These are phyloP conservation scores for Dovyalis caffra DNA, from an alignment of 345 rosid genomes.

Conservation along the genomic window DNA sequence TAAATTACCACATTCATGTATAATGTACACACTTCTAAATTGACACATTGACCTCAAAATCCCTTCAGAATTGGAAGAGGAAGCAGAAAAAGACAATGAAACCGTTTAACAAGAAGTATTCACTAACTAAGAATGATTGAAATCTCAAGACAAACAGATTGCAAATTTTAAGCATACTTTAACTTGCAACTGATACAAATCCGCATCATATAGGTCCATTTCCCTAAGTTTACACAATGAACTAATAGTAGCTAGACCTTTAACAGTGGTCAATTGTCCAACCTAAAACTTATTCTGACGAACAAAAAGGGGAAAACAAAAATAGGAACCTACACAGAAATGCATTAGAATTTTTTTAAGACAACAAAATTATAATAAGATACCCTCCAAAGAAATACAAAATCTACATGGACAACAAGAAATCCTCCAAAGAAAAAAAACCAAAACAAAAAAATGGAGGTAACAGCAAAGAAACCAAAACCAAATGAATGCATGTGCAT, in stretches of 20 bases:
- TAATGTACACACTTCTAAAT: slow-evolving; percentile 1
- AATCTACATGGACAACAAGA: background rate
- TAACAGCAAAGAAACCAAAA: background rate
- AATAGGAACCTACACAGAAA: background rate
- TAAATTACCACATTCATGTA: background rate
- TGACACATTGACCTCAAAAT: background rate
- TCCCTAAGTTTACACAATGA: background rate
- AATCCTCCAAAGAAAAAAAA: background rate
- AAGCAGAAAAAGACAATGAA: background rate
- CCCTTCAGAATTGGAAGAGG: background rate
- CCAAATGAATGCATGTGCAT: background rate
- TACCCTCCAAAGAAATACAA: background rate
- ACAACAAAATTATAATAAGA: background rate
- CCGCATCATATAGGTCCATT: background rate
- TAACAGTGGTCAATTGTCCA: background rate
- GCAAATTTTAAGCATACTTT: background rate
- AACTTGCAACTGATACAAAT: background rate
- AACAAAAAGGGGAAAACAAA: background rate
- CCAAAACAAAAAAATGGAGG: background rate
- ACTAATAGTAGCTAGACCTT: background rate
- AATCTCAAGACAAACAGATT: slow-evolving; percentile 1
- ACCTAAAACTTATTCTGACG: background rate
- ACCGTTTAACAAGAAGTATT: background rate
- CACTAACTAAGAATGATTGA: slow-evolving; percentile 2
- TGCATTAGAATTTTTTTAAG: background rate